Evolutionary conservation across 2,329 filamentous ascomycete genomes (phyloP).

Genomic region (Penicillium fuscoglaucum): DNA sequence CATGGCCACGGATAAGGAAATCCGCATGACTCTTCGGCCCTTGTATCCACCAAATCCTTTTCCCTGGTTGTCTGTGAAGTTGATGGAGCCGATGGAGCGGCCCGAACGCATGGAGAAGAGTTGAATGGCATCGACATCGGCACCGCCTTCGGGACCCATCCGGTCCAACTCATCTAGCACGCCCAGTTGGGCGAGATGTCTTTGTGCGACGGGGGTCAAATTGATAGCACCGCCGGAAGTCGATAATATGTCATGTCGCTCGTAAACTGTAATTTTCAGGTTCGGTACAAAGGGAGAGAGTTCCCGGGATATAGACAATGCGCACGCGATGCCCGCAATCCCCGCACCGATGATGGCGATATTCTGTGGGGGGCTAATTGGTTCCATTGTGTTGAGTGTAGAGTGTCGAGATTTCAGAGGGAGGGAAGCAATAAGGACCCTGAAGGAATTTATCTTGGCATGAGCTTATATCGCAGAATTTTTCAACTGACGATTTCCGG

Average conservation of each 20-base stretch:
- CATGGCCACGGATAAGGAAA: conserved; percentile 44
- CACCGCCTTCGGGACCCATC: conserved; percentile 41
- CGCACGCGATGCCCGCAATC: conserved; percentile 38
- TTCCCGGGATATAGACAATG: conserved; percentile 35
- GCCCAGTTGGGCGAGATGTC: conserved; percentile 45
- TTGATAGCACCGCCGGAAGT: conserved; percentile 49
- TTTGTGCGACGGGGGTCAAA: conserved; percentile 46
- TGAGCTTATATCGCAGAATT: not conserved
- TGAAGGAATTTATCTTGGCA: not conserved
- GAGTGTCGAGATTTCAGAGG: not conserved
- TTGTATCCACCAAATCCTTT: conserved; percentile 44
- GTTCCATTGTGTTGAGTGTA: conserved; percentile 1
- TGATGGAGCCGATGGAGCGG: conserved; percentile 38
- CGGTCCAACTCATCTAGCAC: conserved; percentile 41
- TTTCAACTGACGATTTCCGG: not conserved
- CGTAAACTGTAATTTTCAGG: conserved; percentile 41
- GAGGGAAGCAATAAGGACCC: not conserved
- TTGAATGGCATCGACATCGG: conserved; percentile 44
- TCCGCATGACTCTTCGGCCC: conserved; percentile 45
- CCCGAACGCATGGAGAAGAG: conserved; percentile 45
- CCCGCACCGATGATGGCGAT: conserved; percentile 39
- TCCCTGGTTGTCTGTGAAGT: conserved; percentile 40
- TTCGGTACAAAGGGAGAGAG: conserved; percentile 35
- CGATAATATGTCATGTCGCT: conserved; percentile 43
- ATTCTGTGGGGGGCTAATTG: conserved; percentile 22